Conservation (phyloP, 176 grass and related monocot species). For the Juncus effusus region DNA sequence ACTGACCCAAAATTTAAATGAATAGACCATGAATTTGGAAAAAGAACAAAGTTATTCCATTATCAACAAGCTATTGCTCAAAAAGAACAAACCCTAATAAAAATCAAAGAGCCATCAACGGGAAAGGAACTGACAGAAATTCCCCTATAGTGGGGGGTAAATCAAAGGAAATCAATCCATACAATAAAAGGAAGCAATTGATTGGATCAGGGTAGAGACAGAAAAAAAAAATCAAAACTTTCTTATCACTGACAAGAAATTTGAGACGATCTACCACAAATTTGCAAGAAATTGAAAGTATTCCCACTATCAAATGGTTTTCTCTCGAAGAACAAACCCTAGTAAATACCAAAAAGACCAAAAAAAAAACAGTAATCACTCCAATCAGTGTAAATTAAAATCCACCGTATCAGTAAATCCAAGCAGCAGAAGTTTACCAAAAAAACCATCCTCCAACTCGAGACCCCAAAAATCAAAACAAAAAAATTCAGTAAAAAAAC, state of each 20-base stretch:
- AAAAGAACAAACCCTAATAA: neutral
- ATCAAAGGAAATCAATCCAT: too few relatives aligned
- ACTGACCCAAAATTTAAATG: neutral
- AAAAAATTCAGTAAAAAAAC: conserved; percentile 33
- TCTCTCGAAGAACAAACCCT: conserved; percentile 1
- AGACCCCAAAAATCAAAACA: conserved; percentile 17
- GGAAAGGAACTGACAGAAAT: too few relatives aligned
- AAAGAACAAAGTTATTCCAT: neutral
- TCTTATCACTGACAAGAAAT: neutral
- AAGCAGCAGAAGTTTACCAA: too few relatives aligned
- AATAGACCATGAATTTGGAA: conserved; percentile 15
- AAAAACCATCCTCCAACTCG: neutral
- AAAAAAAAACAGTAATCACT: neutral
- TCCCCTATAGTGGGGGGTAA: too few relatives aligned
- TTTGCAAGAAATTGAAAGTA: conserved; percentile 12
- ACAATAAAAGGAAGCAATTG: neutral
- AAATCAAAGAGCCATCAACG: neutral
- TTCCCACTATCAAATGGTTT: neutral
- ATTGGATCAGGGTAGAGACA: conserved; percentile 7
- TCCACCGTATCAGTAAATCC: too few relatives aligned
- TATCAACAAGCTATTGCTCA: neutral
- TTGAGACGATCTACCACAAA: conserved; percentile 13
- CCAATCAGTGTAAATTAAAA: too few relatives aligned
- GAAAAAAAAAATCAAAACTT: conserved; percentile 4
- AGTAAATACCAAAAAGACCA: neutral